Percentiles rank a stretch among this genome's conserved stretches.
Evolutionary conservation across 768 basidiomycete species (phyloP).

Genomic region (Russula olivacea): DNA sequence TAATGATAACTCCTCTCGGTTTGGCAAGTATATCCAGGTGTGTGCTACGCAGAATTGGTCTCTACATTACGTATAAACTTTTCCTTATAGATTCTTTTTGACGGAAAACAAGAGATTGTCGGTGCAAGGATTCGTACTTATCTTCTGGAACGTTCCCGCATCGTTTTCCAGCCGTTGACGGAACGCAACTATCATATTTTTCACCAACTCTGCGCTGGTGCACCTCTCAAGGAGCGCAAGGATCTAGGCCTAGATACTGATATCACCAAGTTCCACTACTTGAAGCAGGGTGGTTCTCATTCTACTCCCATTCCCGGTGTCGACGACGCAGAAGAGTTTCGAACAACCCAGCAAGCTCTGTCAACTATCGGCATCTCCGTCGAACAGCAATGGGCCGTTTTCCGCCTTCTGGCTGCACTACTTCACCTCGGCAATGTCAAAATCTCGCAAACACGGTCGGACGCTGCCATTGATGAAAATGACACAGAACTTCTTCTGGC

Average conservation of each 20-base stretch:
- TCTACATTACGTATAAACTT: neutral
- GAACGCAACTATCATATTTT: slow-evolving; percentile 99
- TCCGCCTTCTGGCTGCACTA: slow-evolving; percentile 85
- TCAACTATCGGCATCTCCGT: slow-evolving; percentile 97
- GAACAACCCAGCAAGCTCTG: slow-evolving; percentile 87
- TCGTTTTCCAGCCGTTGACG: slow-evolving; percentile 94
- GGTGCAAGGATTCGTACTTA: slow-evolving; percentile 99
- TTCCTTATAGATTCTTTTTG: slow-evolving; percentile 82
- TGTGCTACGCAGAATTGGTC: slow-evolving; percentile 25
- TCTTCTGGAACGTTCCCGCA: slow-evolving; percentile 91
- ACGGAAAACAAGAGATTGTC: slow-evolving; percentile 92
- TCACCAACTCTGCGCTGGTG: slow-evolving; percentile 97
- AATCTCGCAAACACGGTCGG: slow-evolving; percentile 71
- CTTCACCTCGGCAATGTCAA: slow-evolving; percentile 98
- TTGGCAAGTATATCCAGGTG: slow-evolving; percentile 99
- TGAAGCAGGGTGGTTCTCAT: slow-evolving; percentile 87
- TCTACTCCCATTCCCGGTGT: slow-evolving; percentile 87
- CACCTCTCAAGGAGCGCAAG: slow-evolving; percentile 91
- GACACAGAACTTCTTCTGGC: slow-evolving; percentile 77
- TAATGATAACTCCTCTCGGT: slow-evolving; percentile 98
- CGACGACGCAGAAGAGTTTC: slow-evolving; percentile 95
- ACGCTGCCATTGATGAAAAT: slow-evolving; percentile 77
- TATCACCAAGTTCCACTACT: slow-evolving; percentile 81
- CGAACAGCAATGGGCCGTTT: slow-evolving; percentile 98
- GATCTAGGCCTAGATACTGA: slow-evolving; percentile 87